These are phyloP conservation scores for Colletotrichum karsti DNA, from an alignment of 2,329 filamentous ascomycete species.

Conservation along the genomic window DNA sequence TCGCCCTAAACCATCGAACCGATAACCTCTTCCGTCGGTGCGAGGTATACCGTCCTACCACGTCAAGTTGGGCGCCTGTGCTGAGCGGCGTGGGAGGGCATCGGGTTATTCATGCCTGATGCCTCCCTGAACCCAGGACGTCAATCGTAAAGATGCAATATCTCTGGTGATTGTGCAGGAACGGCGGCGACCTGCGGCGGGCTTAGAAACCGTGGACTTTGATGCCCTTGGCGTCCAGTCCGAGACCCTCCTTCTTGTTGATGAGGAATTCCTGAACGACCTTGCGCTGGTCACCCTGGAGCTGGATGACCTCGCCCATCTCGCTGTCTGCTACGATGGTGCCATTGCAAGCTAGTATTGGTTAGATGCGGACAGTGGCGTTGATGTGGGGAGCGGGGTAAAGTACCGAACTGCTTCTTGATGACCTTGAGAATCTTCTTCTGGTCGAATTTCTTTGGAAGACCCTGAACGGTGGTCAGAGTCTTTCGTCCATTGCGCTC, in stretches of 20 bases:
- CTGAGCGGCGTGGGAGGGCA: slow-evolving; percentile 22
- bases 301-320: slow-evolving; percentile 99
- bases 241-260: slow-evolving; percentile 94
- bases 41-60: slow-evolving; percentile 27
- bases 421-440: slow-evolving; percentile 99
- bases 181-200: slow-evolving; percentile 48
- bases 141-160: slow-evolving; percentile 6
- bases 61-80: slow-evolving; percentile 21
- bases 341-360: slow-evolving; percentile 90
- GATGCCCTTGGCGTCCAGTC: slow-evolving; percentile 95
- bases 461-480: slow-evolving; percentile 98
- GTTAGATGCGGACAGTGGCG: slow-evolving; percentile 34
- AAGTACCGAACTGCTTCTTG: slow-evolving; percentile 97
- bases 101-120: slow-evolving; percentile 1
- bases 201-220: slow-evolving; percentile 73
- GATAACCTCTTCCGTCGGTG: slow-evolving; percentile 22
- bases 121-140: slow-evolving; percentile 20
- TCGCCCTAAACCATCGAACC: slow-evolving; percentile 27
- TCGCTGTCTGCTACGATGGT: slow-evolving; percentile 95
- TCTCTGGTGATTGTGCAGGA: slow-evolving; percentile 31
- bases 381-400: not conserved
- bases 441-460: slow-evolving; percentile 98
- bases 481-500: slow-evolving; percentile 99
- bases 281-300: slow-evolving; percentile 99
- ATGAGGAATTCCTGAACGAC: slow-evolving; percentile 97